Conservation (phyloP, 179 eudicot species). For the Beta lomatogona region DNA sequence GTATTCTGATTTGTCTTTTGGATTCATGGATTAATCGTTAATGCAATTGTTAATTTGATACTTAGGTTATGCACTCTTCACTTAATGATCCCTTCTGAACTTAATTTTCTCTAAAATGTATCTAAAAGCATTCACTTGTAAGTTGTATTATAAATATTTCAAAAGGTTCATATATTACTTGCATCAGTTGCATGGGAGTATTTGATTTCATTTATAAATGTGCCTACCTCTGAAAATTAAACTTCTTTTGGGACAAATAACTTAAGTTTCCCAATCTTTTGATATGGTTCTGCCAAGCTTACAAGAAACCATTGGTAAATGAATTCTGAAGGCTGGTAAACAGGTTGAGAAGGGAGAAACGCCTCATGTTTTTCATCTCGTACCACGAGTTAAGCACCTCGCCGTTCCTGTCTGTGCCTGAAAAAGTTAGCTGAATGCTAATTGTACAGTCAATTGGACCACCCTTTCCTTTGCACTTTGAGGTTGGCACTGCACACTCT, state of each 20-base stretch:
- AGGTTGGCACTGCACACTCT: constrained; percentile 58
- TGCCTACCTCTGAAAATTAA: neutral
- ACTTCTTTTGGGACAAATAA: neutral
- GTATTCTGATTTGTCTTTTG: neutral
- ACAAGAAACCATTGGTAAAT: constrained; percentile 29
- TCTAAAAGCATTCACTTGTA: neutral
- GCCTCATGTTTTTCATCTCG: constrained; percentile 65
- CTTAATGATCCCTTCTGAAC: no score
- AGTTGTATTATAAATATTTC: neutral
- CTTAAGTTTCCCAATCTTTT: neutral
- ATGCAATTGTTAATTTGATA: neutral
- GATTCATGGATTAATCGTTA: neutral
- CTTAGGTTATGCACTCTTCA: no score
- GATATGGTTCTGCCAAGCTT: neutral
- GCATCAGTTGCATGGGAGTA: neutral
- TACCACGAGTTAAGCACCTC: constrained; percentile 82
- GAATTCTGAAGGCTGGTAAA: constrained; percentile 49
- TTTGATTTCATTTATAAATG: neutral
- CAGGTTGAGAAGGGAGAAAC: constrained; percentile 56
- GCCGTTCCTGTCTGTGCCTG: constrained; percentile 72
- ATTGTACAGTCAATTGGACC: constrained; percentile 59
- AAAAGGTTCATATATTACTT: neutral
- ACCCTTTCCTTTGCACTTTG: constrained; percentile 56
- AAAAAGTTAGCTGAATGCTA: constrained; percentile 70
- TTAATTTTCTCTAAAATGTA: no score